Base-by-base conservation (phyloP, 2,329 filamentous ascomycete genomes). In the Penicillium brasilianum region DNA sequence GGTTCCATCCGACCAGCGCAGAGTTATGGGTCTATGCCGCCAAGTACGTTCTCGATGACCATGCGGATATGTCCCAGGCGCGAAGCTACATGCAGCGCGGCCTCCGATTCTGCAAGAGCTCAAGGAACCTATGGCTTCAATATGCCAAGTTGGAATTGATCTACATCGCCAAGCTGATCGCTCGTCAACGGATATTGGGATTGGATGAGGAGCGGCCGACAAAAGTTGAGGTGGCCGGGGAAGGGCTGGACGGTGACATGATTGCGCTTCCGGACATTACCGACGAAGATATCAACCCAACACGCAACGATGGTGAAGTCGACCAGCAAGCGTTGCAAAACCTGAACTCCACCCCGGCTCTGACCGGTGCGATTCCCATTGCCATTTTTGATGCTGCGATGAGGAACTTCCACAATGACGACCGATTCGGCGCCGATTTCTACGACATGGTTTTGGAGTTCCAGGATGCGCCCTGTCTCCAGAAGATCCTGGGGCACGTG, bases 71-170 rank as follows among this genome's bases (percentile, higher is more conserved):
- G 87, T 89, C 88, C 25, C 88, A 89, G 48, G 93, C 94, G 2
- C 82, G 95, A 63, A 90, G 87, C 51, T 91, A 95, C 83, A 84
- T 99, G 93, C 86, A 96, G 83, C 85, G 94, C 63, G 95, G 93
- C 0, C 85, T 96, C 72, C 84, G 95, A 44, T 98, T 99, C 77
- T 97, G 93, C 80, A 92, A 89, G 55, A 86, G 82, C 52, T 89
- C 90, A 50, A 87, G 83, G 65, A 82, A 83, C 18, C 77, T 99
- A 55, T 99, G 94, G 93, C 74, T 96, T 36, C 92, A 97, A 78
- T 98, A 97, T 74, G 90, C 91, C 9, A 89, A 91, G 72, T 84
- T 94, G 72, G 95, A 99, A 82, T 92, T 97, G 87, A 89, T 95
- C 64, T 98, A 96, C 83, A 83, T 98, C 58, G 87, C 86, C 55